phyloP scores from a whole-genome alignment of 257 asterid species.

The Jasminum sambac region DNA sequence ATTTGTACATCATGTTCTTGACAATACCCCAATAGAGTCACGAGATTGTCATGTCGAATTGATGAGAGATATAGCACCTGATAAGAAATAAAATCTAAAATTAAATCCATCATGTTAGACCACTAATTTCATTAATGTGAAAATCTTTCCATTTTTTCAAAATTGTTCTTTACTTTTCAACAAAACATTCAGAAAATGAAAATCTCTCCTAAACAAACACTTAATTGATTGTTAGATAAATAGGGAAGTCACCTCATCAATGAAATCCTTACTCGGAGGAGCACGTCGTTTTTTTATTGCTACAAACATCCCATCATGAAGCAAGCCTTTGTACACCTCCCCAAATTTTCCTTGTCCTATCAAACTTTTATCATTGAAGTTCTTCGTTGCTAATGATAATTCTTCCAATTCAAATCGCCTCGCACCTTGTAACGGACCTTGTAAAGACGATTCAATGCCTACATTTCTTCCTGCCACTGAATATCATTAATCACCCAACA shows the following conservation, averaged over 20 bases:
- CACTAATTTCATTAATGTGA: no score
- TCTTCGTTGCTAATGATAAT: constrained; percentile 66
- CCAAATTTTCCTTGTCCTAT: constrained; percentile 91
- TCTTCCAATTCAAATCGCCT: constrained; percentile 70
- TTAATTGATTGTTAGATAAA: constrained; percentile 1
- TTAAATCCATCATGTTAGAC: constrained; percentile 11
- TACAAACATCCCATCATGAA: constrained; percentile 86
- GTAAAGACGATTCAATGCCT: constrained; percentile 59
- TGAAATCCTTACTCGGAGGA: constrained; percentile 62
- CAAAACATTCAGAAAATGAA: no score
- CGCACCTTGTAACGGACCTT: constrained; percentile 74
- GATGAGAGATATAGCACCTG: constrained; percentile 90
- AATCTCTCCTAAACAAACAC: not conserved
- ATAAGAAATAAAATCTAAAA: constrained; percentile 38
- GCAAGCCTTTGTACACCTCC: constrained; percentile 88
- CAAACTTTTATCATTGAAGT: constrained; percentile 67
- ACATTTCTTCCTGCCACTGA: constrained; percentile 54
- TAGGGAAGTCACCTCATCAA: constrained; percentile 60
- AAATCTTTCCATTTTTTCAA: no score
- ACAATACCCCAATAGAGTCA: constrained; percentile 83
- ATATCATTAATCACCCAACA: constrained; percentile 19
- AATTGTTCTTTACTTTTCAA: no score
- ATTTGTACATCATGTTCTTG: constrained; percentile 84
- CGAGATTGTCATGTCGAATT: constrained; percentile 85
- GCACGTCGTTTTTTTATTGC: constrained; percentile 73